A percentile compares a stretch with the other conserved stretches of the same genome.
Conservation (phyloP, 1,284 basidiomycete species). For the Pisolithus thermaeus region DNA sequence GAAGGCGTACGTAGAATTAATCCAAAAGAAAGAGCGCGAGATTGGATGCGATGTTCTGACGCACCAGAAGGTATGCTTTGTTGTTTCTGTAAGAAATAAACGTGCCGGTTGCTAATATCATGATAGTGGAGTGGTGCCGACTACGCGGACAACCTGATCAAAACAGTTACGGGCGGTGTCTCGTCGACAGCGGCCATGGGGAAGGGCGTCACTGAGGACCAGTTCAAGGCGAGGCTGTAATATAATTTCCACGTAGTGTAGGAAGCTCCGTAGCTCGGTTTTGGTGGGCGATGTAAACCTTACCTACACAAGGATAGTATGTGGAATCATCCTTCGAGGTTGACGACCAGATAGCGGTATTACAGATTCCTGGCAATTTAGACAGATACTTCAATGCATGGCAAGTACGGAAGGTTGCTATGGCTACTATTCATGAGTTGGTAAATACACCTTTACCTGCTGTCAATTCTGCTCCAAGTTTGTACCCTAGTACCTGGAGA, state of each 20-base stretch:
- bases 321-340: neutral
- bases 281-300: slow-evolving; percentile 3
- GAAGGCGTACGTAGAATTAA: slow-evolving; percentile 85
- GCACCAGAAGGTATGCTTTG: slow-evolving; percentile 64
- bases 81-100: slow-evolving; percentile 8
- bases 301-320: neutral
- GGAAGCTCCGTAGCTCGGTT: neutral
- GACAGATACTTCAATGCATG: neutral
- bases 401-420: neutral
- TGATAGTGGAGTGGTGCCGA: slow-evolving; percentile 89
- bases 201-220: slow-evolving; percentile 86
- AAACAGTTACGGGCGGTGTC: slow-evolving; percentile 92
- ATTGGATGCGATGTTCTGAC: slow-evolving; percentile 89
- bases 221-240: slow-evolving; percentile 69
- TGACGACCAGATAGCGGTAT: neutral
- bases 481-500: slow-evolving; percentile 77
- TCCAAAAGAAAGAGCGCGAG: slow-evolving; percentile 84
- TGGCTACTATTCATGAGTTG: slow-evolving; percentile 23
- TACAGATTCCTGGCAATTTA: neutral
- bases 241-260: neutral
- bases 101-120: slow-evolving; percentile 10
- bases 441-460: slow-evolving; percentile 63
- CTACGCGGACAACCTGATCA: slow-evolving; percentile 87
- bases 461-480: slow-evolving; percentile 77
- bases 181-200: slow-evolving; percentile 97